Evolutionary conservation across 2,329 filamentous ascomycete species (phyloP).

Genomic region (Gaeumannomyces sp.): DNA sequence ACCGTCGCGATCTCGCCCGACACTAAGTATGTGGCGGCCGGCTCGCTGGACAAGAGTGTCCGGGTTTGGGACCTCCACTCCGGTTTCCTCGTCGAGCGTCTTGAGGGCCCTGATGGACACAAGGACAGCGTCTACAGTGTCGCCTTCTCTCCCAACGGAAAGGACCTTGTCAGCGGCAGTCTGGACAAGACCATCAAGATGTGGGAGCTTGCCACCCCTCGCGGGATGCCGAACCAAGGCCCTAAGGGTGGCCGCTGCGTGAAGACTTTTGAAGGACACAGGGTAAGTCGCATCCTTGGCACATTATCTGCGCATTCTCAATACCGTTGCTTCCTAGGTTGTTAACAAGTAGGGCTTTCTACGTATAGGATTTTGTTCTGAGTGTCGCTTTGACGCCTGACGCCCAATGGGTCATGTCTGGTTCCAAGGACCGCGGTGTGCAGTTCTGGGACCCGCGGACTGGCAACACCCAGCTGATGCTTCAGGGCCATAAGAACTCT

Average conservation of each 20-base stretch:
- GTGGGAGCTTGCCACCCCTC: slow-evolving; percentile 82
- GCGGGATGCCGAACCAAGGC: slow-evolving; percentile 58
- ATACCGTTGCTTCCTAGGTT: not conserved
- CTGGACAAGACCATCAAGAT: slow-evolving; percentile 99
- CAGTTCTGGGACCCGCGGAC: slow-evolving; percentile 98
- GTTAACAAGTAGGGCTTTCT: not conserved
- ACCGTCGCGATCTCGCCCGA: slow-evolving; percentile 97
- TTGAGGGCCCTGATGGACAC: slow-evolving; percentile 90
- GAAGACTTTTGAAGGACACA: slow-evolving; percentile 94
- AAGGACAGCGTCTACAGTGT: slow-evolving; percentile 97
- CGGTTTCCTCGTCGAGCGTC: slow-evolving; percentile 80
- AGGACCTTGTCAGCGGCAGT: slow-evolving; percentile 88
- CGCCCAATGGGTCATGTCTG: slow-evolving; percentile 91
- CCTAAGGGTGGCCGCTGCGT: slow-evolving; percentile 88
- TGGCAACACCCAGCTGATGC: slow-evolving; percentile 92
- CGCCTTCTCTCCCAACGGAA: slow-evolving; percentile 88
- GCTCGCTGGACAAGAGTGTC: slow-evolving; percentile 95
- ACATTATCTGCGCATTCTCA: not conserved
- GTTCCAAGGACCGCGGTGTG: slow-evolving; percentile 93
- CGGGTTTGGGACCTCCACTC: slow-evolving; percentile 90
- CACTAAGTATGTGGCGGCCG: slow-evolving; percentile 87
- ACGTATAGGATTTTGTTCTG: slow-evolving; percentile 79
- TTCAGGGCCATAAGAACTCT: slow-evolving; percentile 97
- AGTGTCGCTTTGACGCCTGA: slow-evolving; percentile 93
- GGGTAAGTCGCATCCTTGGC: slow-evolving; percentile 46